Evolutionary conservation across 331 rosid species (phyloP), one percentile per base, ranked within the genome.

Genomic region (Rosa hybrid): DNA sequence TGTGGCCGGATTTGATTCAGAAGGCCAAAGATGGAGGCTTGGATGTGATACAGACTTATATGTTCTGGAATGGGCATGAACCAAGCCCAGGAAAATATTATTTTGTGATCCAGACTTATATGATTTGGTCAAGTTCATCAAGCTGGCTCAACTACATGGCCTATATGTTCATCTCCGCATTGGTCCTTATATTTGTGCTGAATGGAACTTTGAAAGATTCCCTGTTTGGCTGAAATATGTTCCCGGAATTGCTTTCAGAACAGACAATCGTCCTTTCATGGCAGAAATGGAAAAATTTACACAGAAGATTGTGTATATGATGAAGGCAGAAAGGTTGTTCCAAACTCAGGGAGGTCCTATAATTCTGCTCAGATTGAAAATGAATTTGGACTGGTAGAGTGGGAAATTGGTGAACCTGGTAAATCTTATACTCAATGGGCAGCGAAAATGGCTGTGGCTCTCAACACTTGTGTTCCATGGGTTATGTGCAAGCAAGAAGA

Each of bases 191-290:
- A 54, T 85, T 16, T 94, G 98, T 72, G 96, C 92, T 69, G 98
- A 94, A 83, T 94, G 98, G 98, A 94, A 92, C 88, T 89, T 92
- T 54, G 98, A 98, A 97, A 98, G 98, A 75, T 92, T 94, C 76
- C 98, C 98, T 59, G 92, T 94, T 81, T 94, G 98, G 98, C 90
- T 94, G 34, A 94, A 94, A 84, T 94, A 83, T 82, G 90, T 94
- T 44, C 97, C 96, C 0, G 98, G 93, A 54, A 91, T 94, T 25
- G 83, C 84, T 63, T 94, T 92, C 79, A 91, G 98, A 90, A 94
- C 98, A 50, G 92, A 94, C 81, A 94, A 94, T 56, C 92, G 77
- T 20, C 97, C 98, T 81, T 94, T 94, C 83, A 91, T 92, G 94
- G 97, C 84, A 6, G 95, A 92, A 81, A 91, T 94, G 98, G 96